phyloP scores from a whole-genome alignment of 768 basidiomycete genomes.

The Peribolospora kevripleyi region DNA sequence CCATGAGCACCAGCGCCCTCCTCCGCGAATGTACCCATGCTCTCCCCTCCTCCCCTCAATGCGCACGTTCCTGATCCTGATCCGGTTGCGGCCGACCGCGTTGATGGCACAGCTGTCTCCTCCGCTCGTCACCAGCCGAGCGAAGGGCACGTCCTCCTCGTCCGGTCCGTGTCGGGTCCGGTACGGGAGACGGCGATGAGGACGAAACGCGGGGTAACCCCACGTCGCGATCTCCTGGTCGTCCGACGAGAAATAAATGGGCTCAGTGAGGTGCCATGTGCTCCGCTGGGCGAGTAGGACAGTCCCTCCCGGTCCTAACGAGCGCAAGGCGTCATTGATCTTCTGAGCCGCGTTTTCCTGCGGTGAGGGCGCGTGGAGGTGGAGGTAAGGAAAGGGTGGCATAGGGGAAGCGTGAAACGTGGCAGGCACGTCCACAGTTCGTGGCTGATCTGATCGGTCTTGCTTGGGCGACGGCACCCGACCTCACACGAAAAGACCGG shows the following conservation, averaged over 20 bases:
- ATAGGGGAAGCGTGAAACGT: too few species aligned
- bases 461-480: too few species aligned
- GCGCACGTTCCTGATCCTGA: conserved; percentile 8
- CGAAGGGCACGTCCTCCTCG: neutral
- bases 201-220: neutral
- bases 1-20: neutral
- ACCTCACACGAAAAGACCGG: too few species aligned
- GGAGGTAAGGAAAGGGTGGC: too few species aligned
- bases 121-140: neutral
- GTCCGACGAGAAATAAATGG: conserved; percentile 10
- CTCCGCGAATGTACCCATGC: neutral
- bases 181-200: neutral
- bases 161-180: neutral
- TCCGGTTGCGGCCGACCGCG: conserved; percentile 11
- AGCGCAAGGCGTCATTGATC: neutral
- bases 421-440: too few species aligned
- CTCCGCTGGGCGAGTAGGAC: too few species aligned
- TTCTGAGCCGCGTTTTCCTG: too few species aligned
- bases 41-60: conserved; percentile 1
- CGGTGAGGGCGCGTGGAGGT: too few species aligned
- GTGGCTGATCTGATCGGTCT: too few species aligned
- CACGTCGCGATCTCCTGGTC: conserved; percentile 15
- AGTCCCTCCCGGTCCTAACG: neutral
- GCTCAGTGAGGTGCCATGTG: neutral
- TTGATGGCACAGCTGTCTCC: neutral